Conservation (phyloP, 345 rosid genomes). For the Arabis hirsuta region DNA sequence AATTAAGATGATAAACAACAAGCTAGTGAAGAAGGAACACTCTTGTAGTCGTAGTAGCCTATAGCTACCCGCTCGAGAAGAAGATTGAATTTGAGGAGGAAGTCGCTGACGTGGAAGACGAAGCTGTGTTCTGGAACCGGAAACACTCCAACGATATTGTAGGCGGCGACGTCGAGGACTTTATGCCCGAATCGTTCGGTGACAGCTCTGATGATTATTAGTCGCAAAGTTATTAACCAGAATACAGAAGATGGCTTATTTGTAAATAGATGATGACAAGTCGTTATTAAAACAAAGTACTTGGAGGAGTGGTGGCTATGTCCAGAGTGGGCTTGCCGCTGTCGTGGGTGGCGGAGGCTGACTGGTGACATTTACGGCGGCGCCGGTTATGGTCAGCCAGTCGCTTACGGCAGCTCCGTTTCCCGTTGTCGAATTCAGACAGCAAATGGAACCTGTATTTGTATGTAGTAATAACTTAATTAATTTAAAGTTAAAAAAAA, state of each 20-base stretch:
- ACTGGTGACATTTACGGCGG: conserved; percentile 75
- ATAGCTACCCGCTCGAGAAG: conserved; percentile 57
- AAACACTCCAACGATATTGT: conserved; percentile 79
- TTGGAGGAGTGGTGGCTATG: conserved; percentile 49
- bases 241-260: not conserved
- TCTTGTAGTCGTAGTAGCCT: no score
- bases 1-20: not conserved
- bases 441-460: conserved; percentile 80
- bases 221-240: not conserved
- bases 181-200: conserved; percentile 61
- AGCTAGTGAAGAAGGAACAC: no score
- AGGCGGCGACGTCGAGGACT: conserved; percentile 64
- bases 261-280: no score
- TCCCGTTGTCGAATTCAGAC: conserved; percentile 92
- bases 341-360: conserved; percentile 44
- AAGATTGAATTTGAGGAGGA: conserved; percentile 69
- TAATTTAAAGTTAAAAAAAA: no score
- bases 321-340: conserved; percentile 48
- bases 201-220: conserved; percentile 57
- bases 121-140: conserved; percentile 59
- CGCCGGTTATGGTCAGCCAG: conserved; percentile 98
- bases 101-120: conserved; percentile 56
- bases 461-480: no score
- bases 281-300: conserved; percentile 8
- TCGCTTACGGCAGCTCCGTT: conserved; percentile 95